These are phyloP conservation scores for Trypanosoma platydactyli DNA, from an alignment of 208 protist species.

Conservation along the genomic window DNA sequence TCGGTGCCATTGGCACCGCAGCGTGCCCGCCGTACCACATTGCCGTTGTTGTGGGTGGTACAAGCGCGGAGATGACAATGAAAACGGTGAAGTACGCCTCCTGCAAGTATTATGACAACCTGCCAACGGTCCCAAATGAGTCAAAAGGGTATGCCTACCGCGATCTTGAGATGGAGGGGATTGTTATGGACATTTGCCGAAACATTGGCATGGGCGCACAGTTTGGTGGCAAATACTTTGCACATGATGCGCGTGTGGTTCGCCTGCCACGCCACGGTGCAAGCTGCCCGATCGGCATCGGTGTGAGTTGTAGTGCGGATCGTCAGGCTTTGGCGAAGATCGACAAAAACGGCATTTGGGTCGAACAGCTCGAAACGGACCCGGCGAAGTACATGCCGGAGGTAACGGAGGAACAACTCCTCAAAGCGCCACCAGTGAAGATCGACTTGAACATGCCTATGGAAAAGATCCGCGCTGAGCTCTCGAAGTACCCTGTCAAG, in stretches of 20 bases:
- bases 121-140: constrained; percentile 95
- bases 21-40: constrained; percentile 99
- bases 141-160: constrained; percentile 92
- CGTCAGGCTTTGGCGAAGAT: constrained; percentile 95
- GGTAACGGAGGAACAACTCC: constrained; percentile 37
- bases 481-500: constrained; percentile 84
- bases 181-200: constrained; percentile 87
- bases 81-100: constrained; percentile 97
- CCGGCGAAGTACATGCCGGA: constrained; percentile 93
- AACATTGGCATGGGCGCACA: constrained; percentile 93
- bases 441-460: constrained; percentile 92
- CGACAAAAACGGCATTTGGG: constrained; percentile 90
- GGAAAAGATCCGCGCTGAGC: constrained; percentile 83
- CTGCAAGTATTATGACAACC: constrained; percentile 94
- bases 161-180: constrained; percentile 93
- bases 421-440: constrained; percentile 57
- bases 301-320: constrained; percentile 96
- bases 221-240: constrained; percentile 98
- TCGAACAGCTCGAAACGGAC: constrained; percentile 94
- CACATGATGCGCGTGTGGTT: constrained; percentile 95
- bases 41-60: constrained; percentile 96
- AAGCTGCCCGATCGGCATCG: constrained; percentile 93
- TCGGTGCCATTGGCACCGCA: constrained; percentile 94
- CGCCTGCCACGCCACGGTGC: constrained; percentile 91
- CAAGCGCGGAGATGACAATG: constrained; percentile 96